phyloP scores from a whole-genome alignment of 345 rosid species.

The Ceriops decandra region DNA sequence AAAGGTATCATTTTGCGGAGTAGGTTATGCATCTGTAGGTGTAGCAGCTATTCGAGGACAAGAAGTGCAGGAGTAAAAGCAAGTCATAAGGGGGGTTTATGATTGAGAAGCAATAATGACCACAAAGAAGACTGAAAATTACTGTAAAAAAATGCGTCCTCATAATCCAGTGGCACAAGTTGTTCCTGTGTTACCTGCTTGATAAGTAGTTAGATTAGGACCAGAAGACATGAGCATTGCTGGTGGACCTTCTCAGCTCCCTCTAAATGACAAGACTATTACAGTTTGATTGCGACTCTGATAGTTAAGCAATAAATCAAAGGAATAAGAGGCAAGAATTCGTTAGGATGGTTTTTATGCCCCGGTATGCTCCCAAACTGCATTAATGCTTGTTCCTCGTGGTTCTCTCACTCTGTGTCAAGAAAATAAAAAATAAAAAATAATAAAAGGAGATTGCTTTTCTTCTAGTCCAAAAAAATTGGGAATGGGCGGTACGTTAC shows the following conservation, averaged over 20 bases:
- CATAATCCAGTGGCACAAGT: slow-evolving; percentile 19
- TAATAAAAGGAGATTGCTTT: too few species aligned
- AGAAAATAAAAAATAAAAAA: too few species aligned
- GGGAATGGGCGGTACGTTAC: too few species aligned
- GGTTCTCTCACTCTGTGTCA: not conserved
- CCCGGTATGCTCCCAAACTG: slow-evolving; percentile 3
- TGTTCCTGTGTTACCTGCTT: slow-evolving; percentile 27
- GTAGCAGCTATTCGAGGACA: not conserved
- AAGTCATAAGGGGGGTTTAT: not conserved
- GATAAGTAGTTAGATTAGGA: slow-evolving; percentile 20
- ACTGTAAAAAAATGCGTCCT: slow-evolving; percentile 2
- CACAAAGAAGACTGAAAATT: slow-evolving; percentile 9
- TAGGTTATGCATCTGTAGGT: not conserved
- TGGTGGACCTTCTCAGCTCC: slow-evolving; percentile 38
- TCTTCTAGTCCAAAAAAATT: too few species aligned
- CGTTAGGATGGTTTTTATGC: slow-evolving; percentile 10
- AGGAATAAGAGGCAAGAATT: slow-evolving; percentile 13
- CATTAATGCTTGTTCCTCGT: slow-evolving; percentile 2
- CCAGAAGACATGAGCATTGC: slow-evolving; percentile 10
- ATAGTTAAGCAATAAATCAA: slow-evolving; percentile 17
- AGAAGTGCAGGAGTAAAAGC: not conserved
- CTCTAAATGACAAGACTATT: slow-evolving; percentile 17
- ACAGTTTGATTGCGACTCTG: slow-evolving; percentile 31
- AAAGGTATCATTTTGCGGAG: not conserved
- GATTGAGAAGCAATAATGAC: not conserved